A percentile compares a stretch with the other conserved stretches of the same genome.
Evolutionary conservation across 768 basidiomycete species (phyloP).

Genomic region (Leccinum disarticulatum): DNA sequence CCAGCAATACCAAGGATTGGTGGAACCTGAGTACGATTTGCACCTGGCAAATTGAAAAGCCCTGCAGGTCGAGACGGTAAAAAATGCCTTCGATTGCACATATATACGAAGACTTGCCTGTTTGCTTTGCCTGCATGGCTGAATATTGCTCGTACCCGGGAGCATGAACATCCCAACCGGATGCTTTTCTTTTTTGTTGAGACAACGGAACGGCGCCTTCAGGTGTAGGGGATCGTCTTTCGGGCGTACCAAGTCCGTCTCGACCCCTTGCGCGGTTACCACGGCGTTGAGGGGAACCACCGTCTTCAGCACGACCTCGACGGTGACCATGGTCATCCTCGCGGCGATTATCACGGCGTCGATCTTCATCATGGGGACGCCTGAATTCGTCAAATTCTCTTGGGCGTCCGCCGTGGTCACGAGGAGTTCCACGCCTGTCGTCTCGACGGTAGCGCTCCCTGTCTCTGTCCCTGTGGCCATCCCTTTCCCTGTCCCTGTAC

Average conservation of each 20-base stretch:
- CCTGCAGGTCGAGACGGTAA: constrained; percentile 47
- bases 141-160: constrained; percentile 94
- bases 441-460: constrained; percentile 44
- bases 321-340: constrained; percentile 38
- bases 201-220: constrained; percentile 78
- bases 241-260: constrained; percentile 63
- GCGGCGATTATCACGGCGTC: constrained; percentile 48
- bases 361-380: constrained; percentile 49
- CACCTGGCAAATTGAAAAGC: constrained; percentile 94
- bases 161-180: constrained; percentile 96
- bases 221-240: constrained; percentile 87
- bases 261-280: constrained; percentile 49
- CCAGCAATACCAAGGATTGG: constrained; percentile 81
- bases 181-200: constrained; percentile 85
- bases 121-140: constrained; percentile 97
- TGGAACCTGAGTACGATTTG: constrained; percentile 84
- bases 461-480: constrained; percentile 33
- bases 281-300: constrained; percentile 36
- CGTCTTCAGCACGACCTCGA: constrained; percentile 40
- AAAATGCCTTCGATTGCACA: neutral
- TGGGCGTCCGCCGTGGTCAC: constrained; percentile 46
- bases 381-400: constrained; percentile 49
- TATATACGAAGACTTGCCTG: constrained; percentile 52
- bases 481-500: constrained; percentile 38
- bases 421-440: constrained; percentile 48